A percentile compares a stretch with the other conserved stretches of the same genome.
Conservation (phyloP, 768 basidiomycete genomes). For the Boletus subcaerulescens region DNA sequence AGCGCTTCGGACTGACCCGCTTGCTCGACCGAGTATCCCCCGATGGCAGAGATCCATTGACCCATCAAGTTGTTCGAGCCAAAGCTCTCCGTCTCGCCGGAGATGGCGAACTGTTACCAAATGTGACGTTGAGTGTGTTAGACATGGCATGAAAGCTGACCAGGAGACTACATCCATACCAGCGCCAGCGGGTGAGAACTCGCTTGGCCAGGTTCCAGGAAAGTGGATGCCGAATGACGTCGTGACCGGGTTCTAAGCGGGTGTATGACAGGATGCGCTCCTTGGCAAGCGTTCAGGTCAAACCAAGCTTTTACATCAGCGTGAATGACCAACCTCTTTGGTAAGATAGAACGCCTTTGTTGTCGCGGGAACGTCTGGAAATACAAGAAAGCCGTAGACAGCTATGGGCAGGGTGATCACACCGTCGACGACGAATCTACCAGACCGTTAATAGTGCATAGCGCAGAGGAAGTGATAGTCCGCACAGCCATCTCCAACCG, state of each 20-base stretch:
- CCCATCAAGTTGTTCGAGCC: slow-evolving; percentile 74
- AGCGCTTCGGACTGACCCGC: slow-evolving; percentile 38
- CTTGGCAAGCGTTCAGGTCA: slow-evolving; percentile 18
- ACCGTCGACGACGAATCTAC: slow-evolving; percentile 65
- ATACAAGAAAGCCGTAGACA: slow-evolving; percentile 66
- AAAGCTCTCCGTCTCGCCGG: slow-evolving; percentile 66
- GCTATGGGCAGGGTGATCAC: slow-evolving; percentile 72
- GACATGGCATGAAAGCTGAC: slow-evolving; percentile 33
- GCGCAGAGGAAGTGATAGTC: neutral
- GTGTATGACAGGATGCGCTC: slow-evolving; percentile 51
- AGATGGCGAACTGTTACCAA: slow-evolving; percentile 53
- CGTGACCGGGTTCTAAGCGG: slow-evolving; percentile 43
- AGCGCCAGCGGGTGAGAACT: slow-evolving; percentile 59
- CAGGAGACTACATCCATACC: slow-evolving; percentile 65
- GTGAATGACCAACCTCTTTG: slow-evolving; percentile 41
- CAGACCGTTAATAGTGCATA: neutral
- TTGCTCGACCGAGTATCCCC: slow-evolving; percentile 62
- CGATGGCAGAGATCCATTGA: slow-evolving; percentile 62
- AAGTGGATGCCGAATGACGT: slow-evolving; percentile 41
- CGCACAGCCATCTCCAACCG: slow-evolving; percentile 67
- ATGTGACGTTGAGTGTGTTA: neutral
- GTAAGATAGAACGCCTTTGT: slow-evolving; percentile 65
- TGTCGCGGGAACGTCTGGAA: slow-evolving; percentile 67
- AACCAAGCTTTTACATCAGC: neutral
- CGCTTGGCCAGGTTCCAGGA: slow-evolving; percentile 47